Evolutionary conservation across 257 asterid species (phyloP).

Genomic region (Solanum phureja): DNA sequence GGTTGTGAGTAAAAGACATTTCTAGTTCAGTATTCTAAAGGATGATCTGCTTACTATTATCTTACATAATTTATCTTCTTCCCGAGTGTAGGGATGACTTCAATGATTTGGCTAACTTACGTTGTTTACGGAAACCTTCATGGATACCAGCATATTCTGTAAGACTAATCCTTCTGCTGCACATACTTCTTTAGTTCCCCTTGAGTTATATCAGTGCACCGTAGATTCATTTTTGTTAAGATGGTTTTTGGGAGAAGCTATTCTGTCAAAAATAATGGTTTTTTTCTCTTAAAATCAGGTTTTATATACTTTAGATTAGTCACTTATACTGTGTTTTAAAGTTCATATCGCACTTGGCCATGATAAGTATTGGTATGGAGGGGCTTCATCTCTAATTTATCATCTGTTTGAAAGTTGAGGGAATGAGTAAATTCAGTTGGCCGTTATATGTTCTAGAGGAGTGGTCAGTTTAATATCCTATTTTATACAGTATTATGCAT

Average conservation of each 20-base stretch:
- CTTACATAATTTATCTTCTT: conserved; percentile 7
- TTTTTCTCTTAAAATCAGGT: background rate
- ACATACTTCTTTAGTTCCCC: background rate
- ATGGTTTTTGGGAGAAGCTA: background rate
- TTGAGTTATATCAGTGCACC: background rate
- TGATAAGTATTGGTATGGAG: background rate
- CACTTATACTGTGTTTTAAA: background rate
- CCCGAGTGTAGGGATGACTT: conserved; percentile 49
- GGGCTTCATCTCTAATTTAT: background rate
- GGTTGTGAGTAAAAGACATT: conserved; percentile 56
- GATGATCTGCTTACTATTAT: background rate
- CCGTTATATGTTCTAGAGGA: background rate
- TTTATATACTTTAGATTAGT: background rate
- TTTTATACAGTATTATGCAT: background rate
- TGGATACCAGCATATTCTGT: conserved; percentile 85
- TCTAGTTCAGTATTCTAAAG: background rate
- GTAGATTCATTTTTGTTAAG: background rate
- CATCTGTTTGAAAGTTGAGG: background rate
- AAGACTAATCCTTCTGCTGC: conserved; percentile 17
- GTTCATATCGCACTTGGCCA: background rate
- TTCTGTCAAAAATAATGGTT: background rate
- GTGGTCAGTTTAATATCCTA: background rate
- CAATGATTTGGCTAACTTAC: conserved; percentile 35
- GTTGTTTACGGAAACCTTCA: conserved; percentile 54
- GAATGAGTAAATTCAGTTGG: background rate